A percentile compares a stretch with the other conserved stretches of the same genome.
Evolutionary conservation across 1,284 basidiomycete genomes (phyloP).

Genomic region (Cutaneotrichosporon mucoides): DNA sequence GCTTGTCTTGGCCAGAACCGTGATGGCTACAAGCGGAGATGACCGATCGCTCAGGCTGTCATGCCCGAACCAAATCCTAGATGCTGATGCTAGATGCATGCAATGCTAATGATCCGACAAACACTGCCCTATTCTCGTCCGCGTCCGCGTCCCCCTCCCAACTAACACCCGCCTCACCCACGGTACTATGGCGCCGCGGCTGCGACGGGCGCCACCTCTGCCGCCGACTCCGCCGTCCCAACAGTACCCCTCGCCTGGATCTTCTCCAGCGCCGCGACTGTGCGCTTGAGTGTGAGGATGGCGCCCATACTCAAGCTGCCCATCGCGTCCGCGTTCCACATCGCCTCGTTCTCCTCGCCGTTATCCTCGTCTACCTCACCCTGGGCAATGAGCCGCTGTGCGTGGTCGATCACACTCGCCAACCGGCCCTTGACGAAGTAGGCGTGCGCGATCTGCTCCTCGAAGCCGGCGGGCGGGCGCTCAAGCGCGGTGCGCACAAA

Average conservation of each 20-base stretch:
- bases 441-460: constrained; percentile 67
- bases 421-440: constrained; percentile 67
- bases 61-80: no score
- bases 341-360: constrained; percentile 49
- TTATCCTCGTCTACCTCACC: constrained; percentile 38
- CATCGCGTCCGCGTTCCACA: constrained; percentile 57
- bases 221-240: no score
- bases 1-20: no score
- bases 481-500: constrained; percentile 83
- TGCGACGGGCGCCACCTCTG: no score
- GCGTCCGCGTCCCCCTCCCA: no score
- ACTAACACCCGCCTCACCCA: no score
- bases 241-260: constrained; percentile 7
- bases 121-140: no score
- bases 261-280: constrained; percentile 28
- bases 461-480: constrained; percentile 65
- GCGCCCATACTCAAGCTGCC: constrained; percentile 74
- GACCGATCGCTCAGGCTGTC: no score
- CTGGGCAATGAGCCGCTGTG: constrained; percentile 62
- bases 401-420: constrained; percentile 63
- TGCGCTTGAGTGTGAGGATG: constrained; percentile 61
- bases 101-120: no score
- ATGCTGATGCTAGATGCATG: no score
- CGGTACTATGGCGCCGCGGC: no score
- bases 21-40: no score